Evolutionary conservation across 805 yeast genomes (phyloP), one percentile per base, ranked within the genome.

Genomic region (Tetrapisispora fleetii): DNA sequence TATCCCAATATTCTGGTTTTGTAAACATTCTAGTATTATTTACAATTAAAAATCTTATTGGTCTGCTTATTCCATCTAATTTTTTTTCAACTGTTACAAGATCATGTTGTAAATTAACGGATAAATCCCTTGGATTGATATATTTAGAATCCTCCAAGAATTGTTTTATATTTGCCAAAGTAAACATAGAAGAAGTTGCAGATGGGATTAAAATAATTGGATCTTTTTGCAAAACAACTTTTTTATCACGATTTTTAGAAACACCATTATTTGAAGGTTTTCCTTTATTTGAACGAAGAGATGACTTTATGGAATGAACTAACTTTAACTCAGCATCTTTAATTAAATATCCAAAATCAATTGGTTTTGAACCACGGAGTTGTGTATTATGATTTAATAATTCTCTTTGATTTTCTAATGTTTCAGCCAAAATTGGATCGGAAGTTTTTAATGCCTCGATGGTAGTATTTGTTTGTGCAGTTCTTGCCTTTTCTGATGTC

Each of bases 1-100:
- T 77, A 61, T 88, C 95, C 99, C 99, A 93, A 68, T 93, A 88
- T 64, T 93, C 98, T 3, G 96, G 95, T 63, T 90, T 91, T 22
- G 85, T 82, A 68, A 85, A 85, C 67, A 81, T 77, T 47, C 89
- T 95, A 5, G 89, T 88, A 49, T 86, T 85, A 62, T 87, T 95
- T 32, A 90, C 97, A 48, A 93, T 84, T 56, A 89, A 52, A 50
- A 66, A 65, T 46, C 62, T 62, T 19, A 64, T 45, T 14, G 68
- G 67, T 47, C 52, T 63, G 16, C 55, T 54, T 27, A 66, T 49
- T 16, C 57, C 57, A 37, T 65, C 67, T 28, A 66, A 56, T 44
- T 61, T 63, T 46, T 64, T 66, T 32, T 60, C 63, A 37, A 63
- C 58, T 1, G 61, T 63, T 18, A 64, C 51, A 8, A 64, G 50